phyloP scores from a whole-genome alignment of 306 rosid genomes.

The apple (Malus domestica) region DNA sequence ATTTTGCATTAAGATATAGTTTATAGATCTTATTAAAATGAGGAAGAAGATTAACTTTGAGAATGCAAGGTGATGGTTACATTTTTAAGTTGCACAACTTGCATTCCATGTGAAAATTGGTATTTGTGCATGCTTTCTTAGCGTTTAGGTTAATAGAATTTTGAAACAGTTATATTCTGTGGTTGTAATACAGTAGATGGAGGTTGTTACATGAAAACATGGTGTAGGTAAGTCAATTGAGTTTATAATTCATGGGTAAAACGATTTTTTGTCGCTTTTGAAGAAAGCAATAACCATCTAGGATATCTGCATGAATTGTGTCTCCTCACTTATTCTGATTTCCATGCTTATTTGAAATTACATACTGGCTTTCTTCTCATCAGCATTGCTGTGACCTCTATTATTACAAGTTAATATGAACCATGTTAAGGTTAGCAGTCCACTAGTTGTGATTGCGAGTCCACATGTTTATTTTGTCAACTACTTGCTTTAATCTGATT shows the following conservation, averaged over 20 bases:
- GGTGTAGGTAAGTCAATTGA: background rate
- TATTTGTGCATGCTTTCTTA: background rate
- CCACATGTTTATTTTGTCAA: background rate
- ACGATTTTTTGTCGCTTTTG: background rate
- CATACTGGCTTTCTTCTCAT: background rate
- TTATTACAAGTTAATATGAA: background rate
- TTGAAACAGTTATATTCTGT: background rate
- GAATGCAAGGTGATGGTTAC: background rate
- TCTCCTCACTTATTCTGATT: background rate
- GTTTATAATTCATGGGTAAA: background rate
- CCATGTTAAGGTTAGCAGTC: background rate
- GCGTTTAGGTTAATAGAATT: background rate
- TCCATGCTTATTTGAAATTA: background rate
- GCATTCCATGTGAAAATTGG: background rate
- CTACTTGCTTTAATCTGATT: background rate
- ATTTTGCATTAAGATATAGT: background rate
- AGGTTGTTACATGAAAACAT: background rate
- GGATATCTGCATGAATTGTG: background rate
- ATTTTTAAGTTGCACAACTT: background rate
- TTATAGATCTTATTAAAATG: background rate
- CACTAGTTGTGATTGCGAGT: background rate
- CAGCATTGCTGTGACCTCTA: background rate
- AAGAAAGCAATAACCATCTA: background rate
- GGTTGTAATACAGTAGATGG: background rate
- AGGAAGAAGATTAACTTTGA: background rate